These are phyloP conservation scores for Spirogloea muscicola DNA, from an alignment of 139 green algal genomes.

Conservation along the genomic window DNA sequence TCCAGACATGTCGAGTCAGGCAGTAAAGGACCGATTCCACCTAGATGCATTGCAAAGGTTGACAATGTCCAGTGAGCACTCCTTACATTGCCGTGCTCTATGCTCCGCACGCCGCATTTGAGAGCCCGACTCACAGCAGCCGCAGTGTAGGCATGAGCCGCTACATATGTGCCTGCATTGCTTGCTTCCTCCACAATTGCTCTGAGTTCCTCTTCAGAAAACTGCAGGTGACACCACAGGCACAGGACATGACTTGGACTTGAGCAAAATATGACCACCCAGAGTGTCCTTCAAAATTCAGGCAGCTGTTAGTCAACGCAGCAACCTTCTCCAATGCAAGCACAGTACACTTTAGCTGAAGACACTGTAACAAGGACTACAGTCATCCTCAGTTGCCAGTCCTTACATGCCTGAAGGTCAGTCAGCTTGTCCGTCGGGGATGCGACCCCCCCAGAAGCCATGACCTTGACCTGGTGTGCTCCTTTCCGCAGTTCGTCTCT, in stretches of 20 bases:
- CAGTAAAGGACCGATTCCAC: neutral
- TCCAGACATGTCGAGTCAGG: neutral
- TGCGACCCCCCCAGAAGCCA: slow-evolving; percentile 62
- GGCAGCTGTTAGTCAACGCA: too few species aligned
- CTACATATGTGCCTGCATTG: neutral
- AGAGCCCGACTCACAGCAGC: slow-evolving; percentile 56
- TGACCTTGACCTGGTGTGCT: slow-evolving; percentile 69
- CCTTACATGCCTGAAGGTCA: too few species aligned
- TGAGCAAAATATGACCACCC: too few species aligned
- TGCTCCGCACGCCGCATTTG: slow-evolving; percentile 52
- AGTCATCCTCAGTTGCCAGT: too few species aligned
- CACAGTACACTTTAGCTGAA: too few species aligned
- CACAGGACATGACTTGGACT: too few species aligned
- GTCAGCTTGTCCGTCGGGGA: slow-evolving; percentile 55
- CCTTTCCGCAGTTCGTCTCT: slow-evolving; percentile 67
- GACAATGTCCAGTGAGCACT: neutral
- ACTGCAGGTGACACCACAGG: slow-evolving; percentile 23
- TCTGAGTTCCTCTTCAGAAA: slow-evolving; percentile 59
- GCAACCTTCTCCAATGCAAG: too few species aligned
- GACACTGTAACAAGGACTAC: too few species aligned
- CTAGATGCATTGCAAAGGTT: neutral
- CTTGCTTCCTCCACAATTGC: slow-evolving; percentile 66
- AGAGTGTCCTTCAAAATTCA: too few species aligned
- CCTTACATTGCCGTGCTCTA: slow-evolving; percentile 65
- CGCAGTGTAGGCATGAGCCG: slow-evolving; percentile 66